Base-by-base conservation (phyloP, 2,329 filamentous ascomycete species). In the Emergomyces pasteurianus region DNA sequence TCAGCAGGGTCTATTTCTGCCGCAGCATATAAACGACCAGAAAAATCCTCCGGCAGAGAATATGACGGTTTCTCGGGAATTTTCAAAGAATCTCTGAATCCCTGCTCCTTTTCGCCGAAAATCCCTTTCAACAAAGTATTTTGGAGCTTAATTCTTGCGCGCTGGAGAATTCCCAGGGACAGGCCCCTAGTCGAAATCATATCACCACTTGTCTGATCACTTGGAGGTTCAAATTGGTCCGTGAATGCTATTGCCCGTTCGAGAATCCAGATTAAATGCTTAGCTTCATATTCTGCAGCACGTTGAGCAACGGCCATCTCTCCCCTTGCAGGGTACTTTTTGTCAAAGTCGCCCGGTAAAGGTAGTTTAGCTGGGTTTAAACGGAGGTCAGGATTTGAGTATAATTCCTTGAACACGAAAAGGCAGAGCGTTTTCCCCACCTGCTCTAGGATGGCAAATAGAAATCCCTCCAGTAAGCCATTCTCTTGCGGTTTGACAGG, bases 1-100 rank as follows among this genome's bases (percentile, higher is more conserved):
- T 81, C 77, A 2, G 75, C 66, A 4, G 78, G 73, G 9, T 78
- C 69, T 18, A 71, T 67, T 34, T 78, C 72, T 5, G 74, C 73
- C 12, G 21, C 16, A 23, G n/a, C 52, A 59, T n/a, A 50, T 28
- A 26, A 46, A 12, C 18, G 38, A n/a, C 26, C 16, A 46, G 12
- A 28, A 47, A 21, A 10, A 36, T 9, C 31, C 14, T 28, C 36
- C 14, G 38, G 28, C 34, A 21, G 43, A 52, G 36, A n/a, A 21
- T 46, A 31, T 5, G 69, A 67, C 7, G 61, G 64, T 6, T 47
- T 40, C n/a, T 31, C 40, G 23, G 69, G 65, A 18, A 65, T 62
- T 21, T 63, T 64, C 49, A 78, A 61, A 1, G 68, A 63, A 21
- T 69, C 62, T n/a, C 64, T 62, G 60, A 75, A 74, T 4, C 65